Evolutionary conservation across 352 stramenopile genomes (phyloP), one percentile per base, ranked within the genome.

Genomic region (Hyaloperonospora brassicae): DNA sequence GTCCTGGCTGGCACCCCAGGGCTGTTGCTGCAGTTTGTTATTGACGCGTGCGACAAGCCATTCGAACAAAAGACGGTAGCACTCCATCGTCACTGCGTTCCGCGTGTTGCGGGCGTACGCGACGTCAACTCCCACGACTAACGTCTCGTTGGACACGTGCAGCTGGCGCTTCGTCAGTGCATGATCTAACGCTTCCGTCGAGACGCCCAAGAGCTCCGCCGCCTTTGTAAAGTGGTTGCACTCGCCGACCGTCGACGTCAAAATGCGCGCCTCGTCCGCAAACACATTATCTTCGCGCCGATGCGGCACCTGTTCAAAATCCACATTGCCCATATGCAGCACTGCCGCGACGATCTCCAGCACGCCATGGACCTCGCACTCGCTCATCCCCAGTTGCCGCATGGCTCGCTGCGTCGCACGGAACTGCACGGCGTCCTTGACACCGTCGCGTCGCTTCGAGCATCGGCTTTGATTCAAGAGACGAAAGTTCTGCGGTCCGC

Each of bases 41-140:
- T 98, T 98, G 54, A 97, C 84, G 10, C 76, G 73, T 6, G 72
- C 70, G 31, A 99, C 94, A 41, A 98, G 80, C 92, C 93, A 98
- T 39, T 96, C 78, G 56, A 98, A 98, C 4, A 97, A 64, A 46
- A 91, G 62, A 9, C 86, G 73, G 63, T 98, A 98, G 47, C 93
- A 80, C 62, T 93, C 87, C 83, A 97, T 98, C 10, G 86, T 78
- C 9, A 98, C 70, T 22, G 87, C 90, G 52, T 97, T 86, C 22
- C 89, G 74, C 9, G 80, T 89, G 59, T 96, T 76, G 12, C 74
- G 65, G 38, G 84, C 76, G 40, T 92, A 80, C 3, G 55, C 52
- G 1, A 79, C 73, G 24, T 88, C 76, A 43, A 91, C 68, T 21
- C 67, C 70, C 4, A 93, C 79, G 10, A 83, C 67, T 34, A 91